Evolutionary conservation across 164 flowering plant genomes (phyloP), one percentile per base, ranked within the genome.

Genomic region (Cinnamomum micranthum): DNA sequence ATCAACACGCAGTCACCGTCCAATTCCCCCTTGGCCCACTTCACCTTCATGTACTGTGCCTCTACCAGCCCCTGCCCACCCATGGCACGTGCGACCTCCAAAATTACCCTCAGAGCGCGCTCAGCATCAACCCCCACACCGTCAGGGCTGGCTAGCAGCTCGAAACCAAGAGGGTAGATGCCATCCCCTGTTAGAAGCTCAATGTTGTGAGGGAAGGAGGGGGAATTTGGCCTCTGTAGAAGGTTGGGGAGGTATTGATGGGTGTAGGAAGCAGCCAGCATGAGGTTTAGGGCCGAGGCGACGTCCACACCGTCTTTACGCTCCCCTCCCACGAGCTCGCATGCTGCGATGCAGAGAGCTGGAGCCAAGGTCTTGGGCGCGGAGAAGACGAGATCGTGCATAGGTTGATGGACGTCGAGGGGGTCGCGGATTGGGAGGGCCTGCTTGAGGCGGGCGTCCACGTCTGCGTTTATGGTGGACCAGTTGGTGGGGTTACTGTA

Each of bases 241-340:
- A 80, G 60, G 52, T 35, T 12, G 0, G 79, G 85, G 3, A 86
- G 84, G 72, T 83, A 74, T 35, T 87, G 85, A 72, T 88, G 95
- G 23, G 82, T 62, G 81, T 28, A 78, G 0, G 83, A 11, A 0
- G 91, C 88, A 0, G 87, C 90, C 67, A 83, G 84, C 78, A 88
- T 69, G 73, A 89, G 85, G 59, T 86, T 93, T 7, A 92, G 60
- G 0, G 91, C 94, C 0, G 92, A 67, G 0, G 97, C 94, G 0
- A 91, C 90, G 1, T 87, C 77, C 73, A 88, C 62, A 24, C 93
- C 90, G 4, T 84, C 82, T 31, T 75, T 77, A 2, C 88, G 85
- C 23, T 73, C 69, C 51, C 90, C 93, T 22, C 93, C 93, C 17
- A 89, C 87, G 65, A 86, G 80, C 81, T 92, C 95, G 41, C 88